Conservation (phyloP, 2,329 filamentous ascomycete species). For the Fusarium domesticum region DNA sequence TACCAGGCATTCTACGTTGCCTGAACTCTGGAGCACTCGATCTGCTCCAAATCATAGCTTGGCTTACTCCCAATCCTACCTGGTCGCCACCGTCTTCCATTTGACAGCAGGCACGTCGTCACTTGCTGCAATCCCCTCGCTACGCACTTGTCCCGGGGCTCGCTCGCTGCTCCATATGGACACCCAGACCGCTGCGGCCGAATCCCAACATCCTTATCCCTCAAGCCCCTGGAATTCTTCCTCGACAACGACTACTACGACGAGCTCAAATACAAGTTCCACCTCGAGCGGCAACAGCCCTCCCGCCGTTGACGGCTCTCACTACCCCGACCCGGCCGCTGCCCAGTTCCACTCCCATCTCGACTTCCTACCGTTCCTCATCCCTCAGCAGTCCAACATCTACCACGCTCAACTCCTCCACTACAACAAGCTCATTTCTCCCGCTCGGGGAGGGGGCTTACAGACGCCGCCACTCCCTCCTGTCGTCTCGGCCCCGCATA, state of each 20-base stretch:
- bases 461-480: slow-evolving; percentile 55
- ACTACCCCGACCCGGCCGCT: slow-evolving; percentile 30
- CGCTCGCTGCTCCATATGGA: slow-evolving; percentile 39
- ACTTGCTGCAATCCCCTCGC: slow-evolving; percentile 24
- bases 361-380: slow-evolving; percentile 55
- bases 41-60: not conserved
- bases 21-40: not conserved
- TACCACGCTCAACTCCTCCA: slow-evolving; percentile 62
- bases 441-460: slow-evolving; percentile 53
- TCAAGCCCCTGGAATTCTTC: slow-evolving; percentile 32
- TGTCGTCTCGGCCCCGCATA: slow-evolving; percentile 53
- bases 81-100: not conserved
- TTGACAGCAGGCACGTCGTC: slow-evolving; percentile 16
- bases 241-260: slow-evolving; percentile 27
- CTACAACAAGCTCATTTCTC: slow-evolving; percentile 64
- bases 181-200: slow-evolving; percentile 37
- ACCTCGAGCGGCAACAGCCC: slow-evolving; percentile 28
- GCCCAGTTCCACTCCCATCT: slow-evolving; percentile 42
- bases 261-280: slow-evolving; percentile 26
- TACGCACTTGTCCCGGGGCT: slow-evolving; percentile 29
- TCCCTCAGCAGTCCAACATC: slow-evolving; percentile 56
- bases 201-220: slow-evolving; percentile 40
- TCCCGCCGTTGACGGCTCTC: slow-evolving; percentile 32
- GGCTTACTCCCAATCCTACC: slow-evolving; percentile 2
- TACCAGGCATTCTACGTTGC: slow-evolving; percentile 4